Base-by-base conservation (phyloP, 2,329 filamentous ascomycete species). In the Cryphonectria radicalis region DNA sequence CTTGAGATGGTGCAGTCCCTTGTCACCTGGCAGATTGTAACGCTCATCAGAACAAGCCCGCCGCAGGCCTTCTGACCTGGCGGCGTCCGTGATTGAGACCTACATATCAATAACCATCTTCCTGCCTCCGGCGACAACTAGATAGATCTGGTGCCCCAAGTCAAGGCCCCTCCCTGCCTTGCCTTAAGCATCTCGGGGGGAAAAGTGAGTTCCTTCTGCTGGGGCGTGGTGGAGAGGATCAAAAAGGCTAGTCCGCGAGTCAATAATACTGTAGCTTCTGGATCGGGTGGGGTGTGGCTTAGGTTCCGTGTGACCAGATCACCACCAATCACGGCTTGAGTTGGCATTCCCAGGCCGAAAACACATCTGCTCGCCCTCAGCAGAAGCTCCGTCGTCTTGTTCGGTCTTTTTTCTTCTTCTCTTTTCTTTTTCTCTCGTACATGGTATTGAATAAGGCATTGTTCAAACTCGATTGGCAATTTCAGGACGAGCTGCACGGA, bases 241-340 rank as follows among this genome's bases (percentile, higher is more conserved):
- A n/a, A 60, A 60, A 60, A 37, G 14, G 57, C 57, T 8, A 17
- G 57, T 13, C 22, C 28, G 28, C 57, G 57, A 19, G 28, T 60
- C 57, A 35, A 60, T 35, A 57, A 28, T 5, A 10, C 28, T 8
- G 14, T 60, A 60, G 57, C 32, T 28, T 60, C 57, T 60, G 57
- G 28, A 22, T 35, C 22, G 57, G 32, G 57, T 11, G 22, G 46
- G 46, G 22, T n/a, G 57, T 60, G 17, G 57, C 28, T 37, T 37
- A 32, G 57, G 14, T 0, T 37, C 11, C 32, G 28, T 35, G 46
- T 57, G 22, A 42, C 28, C 64, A 55, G 22, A 66, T 66, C 32
- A 40, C 32, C 32, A 66, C 64, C 43, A 66, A 66, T 55, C 64
- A 37, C 43, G 40, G 46, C 19, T 42, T 57, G 17, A 17, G 43